Conservation (phyloP, 2,329 filamentous ascomycete species). For the Hansfordia pulvinata region DNA sequence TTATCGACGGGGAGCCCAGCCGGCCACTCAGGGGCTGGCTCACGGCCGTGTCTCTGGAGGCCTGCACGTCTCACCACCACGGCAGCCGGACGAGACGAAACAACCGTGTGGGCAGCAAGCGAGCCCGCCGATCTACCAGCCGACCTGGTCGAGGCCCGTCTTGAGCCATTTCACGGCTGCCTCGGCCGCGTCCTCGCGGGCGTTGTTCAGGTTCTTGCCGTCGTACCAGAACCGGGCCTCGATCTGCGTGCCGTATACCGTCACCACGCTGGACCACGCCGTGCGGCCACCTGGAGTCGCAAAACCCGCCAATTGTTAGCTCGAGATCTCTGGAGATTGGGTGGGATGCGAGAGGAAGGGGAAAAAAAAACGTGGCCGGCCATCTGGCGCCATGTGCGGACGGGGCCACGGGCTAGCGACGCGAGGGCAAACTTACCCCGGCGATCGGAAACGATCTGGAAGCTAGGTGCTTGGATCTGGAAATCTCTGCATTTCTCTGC, state of each 20-base stretch:
- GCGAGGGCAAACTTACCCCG: constrained; percentile 38
- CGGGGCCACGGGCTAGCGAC: constrained; percentile 5
- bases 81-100: no score
- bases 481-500: constrained; percentile 43
- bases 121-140: no score
- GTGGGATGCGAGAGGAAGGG: neutral
- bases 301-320: no score
- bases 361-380: constrained; percentile 6
- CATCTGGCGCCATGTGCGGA: no score
- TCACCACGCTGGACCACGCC: constrained; percentile 76
- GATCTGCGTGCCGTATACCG: constrained; percentile 50
- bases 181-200: constrained; percentile 84
- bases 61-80: no score
- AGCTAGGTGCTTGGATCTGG: constrained; percentile 41
- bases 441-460: constrained; percentile 61
- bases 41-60: no score
- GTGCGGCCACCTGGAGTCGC: constrained; percentile 71
- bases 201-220: constrained; percentile 75
- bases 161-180: constrained; percentile 52
- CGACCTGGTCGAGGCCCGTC: no score
- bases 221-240: constrained; percentile 85
- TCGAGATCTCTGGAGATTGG: constrained; percentile 1
- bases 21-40: no score
- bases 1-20: no score
- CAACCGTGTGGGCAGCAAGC: no score